Base-by-base conservation (phyloP, 176 grass and related monocot species). In the Oryza punctata region DNA sequence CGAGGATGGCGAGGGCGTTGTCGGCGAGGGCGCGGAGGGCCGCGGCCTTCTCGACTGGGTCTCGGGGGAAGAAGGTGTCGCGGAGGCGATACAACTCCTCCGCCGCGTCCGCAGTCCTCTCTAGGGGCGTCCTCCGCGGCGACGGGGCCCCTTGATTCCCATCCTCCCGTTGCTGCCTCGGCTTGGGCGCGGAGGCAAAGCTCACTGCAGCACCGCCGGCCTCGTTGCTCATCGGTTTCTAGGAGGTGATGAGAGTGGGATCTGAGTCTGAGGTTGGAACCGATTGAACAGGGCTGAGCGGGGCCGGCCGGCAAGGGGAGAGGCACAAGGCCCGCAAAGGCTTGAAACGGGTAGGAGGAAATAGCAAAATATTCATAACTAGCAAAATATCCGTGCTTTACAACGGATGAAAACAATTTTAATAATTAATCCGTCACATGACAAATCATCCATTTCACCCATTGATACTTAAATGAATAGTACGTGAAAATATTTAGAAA, bases 11-110 rank as follows among this genome's bases (percentile, higher is more conserved):
- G 71, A 97, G 87, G 9, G 88, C 86, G 6, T 84, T 21, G 67
- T 91, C 90, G 18, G 90, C 88, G 14, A 84, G 47, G 59, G 90
- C 46, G 45, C 84, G 90, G 57, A 97, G 90, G 25, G 79, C 89
- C 18, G 90, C 84, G 21, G 68, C 23, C 86, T 97, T 97, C 63
- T 97, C 88, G 12, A 69, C 59, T 43, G 85, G 90, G 81, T 97
- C 86, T 35, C 7, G 71, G 18, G 92, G 92, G 60, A 97, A 97
- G 78, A 87, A 94, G 7, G 88, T 97, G 81, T 97, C 94, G 28
- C 92, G 94, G 80, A 97, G 50, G 64, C 65, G 88, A 81, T 97
- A 97, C 29, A 97, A 70, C 69, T 97, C 92, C 19, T 92, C 90
- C 6, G 72, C 85, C 24, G 80, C 77, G 4, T 86, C 86, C 40